Conservation (phyloP, 1,284 basidiomycete genomes). For the Coriolopsis trogii region DNA sequence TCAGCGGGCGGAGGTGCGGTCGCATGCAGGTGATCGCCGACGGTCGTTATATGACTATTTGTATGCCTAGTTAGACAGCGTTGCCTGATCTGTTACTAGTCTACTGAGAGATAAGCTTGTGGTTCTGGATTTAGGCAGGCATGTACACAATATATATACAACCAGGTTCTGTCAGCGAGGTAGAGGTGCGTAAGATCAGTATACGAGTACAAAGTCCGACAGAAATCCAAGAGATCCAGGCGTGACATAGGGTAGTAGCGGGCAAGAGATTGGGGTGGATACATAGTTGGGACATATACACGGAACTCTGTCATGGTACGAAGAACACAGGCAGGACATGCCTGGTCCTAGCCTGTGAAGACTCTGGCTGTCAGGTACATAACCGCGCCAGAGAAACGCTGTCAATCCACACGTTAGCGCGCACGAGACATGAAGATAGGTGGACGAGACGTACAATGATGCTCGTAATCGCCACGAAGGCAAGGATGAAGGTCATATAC, state of each 20-base stretch:
- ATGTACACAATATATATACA: too few relatives aligned
- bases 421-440: not conserved
- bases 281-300: constrained; percentile 9
- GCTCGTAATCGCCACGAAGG: constrained; percentile 79
- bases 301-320: not conserved
- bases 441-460: constrained; percentile 47
- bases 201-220: too few relatives aligned
- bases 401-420: constrained; percentile 10
- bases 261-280: not conserved
- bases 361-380: constrained; percentile 63
- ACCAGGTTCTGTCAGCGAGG: too few relatives aligned
- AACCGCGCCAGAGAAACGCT: constrained; percentile 67
- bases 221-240: too few relatives aligned
- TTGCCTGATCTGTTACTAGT: not conserved
- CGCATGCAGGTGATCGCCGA: constrained; percentile 5
- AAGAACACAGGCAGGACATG: not conserved
- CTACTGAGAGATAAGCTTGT: too few relatives aligned
- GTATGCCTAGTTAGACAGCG: constrained; percentile 34
- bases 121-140: too few relatives aligned
- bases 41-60: constrained; percentile 46
- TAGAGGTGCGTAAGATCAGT: too few relatives aligned
- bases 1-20: constrained; percentile 17
- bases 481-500: constrained; percentile 82
- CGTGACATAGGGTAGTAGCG: constrained; percentile 3
- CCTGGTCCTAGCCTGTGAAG: constrained; percentile 56